Evolutionary conservation across 192 early-diverging fungal species (phyloP).

Genomic region (Ambispora gerdemannii): DNA sequence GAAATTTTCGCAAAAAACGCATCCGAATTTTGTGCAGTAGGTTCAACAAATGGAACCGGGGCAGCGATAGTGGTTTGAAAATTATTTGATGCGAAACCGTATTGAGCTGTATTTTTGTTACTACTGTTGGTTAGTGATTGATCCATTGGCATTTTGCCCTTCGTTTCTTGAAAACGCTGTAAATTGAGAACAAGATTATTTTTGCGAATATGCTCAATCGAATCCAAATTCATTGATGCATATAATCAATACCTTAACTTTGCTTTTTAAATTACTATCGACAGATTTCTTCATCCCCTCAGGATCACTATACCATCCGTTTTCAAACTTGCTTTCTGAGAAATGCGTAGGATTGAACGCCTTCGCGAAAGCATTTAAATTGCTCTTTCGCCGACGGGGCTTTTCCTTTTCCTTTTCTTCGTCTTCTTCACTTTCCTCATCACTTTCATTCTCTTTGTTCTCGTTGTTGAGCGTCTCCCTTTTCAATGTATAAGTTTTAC

Average conservation of each 20-base stretch:
- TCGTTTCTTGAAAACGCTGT: too few relatives aligned
- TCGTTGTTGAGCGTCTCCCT: too few relatives aligned
- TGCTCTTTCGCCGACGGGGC: slow-evolving; percentile 19
- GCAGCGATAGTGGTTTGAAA: not conserved
- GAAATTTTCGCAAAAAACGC: not conserved
- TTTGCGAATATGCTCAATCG: too few relatives aligned
- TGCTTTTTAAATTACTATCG: too few relatives aligned
- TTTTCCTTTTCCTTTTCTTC: slow-evolving; percentile 8
- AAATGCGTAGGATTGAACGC: not conserved
- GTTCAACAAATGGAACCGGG: not conserved
- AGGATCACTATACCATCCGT: not conserved
- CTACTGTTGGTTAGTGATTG: not conserved
- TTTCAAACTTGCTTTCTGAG: not conserved
- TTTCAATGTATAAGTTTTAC: too few relatives aligned
- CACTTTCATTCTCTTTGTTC: not conserved
- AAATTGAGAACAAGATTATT: too few relatives aligned
- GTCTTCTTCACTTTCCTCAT: too few relatives aligned
- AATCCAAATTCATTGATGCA: too few relatives aligned
- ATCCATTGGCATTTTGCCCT: too few relatives aligned
- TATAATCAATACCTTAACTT: slow-evolving; percentile 1
- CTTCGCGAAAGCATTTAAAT: slow-evolving; percentile 10
- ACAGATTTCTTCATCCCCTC: slow-evolving; percentile 2
- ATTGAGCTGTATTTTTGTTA: not conserved
- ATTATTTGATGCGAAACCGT: not conserved
- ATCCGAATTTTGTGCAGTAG: too few relatives aligned